A percentile compares a stretch with the other conserved stretches of the same genome.
Conservation (phyloP, 192 early-diverging fungal species). For the Entomortierella lignicola region DNA sequence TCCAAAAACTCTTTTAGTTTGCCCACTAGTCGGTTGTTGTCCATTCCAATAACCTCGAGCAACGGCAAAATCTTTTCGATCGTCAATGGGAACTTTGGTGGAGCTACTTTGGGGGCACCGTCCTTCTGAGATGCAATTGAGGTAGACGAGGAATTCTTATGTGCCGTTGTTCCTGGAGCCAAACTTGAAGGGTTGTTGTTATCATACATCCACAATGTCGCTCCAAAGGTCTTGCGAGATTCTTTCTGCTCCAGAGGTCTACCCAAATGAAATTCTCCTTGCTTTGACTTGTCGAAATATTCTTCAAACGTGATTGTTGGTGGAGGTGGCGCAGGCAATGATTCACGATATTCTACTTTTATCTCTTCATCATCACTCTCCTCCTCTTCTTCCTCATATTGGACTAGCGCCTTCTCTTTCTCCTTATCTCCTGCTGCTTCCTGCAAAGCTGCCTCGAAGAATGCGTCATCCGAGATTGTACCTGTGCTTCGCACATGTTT, state of each 20-base stretch:
- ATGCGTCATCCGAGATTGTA: constrained; percentile 49
- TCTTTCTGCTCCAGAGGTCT: constrained; percentile 50
- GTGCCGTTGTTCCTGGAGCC: neutral
- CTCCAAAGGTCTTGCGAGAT: constrained; percentile 40
- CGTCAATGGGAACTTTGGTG: constrained; percentile 45
- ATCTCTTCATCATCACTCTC: constrained; percentile 1
- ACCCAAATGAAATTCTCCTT: constrained; percentile 44
- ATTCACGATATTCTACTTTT: constrained; percentile 15
- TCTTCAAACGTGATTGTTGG: constrained; percentile 39
- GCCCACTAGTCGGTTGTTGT: constrained; percentile 52
- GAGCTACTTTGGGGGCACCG: neutral
- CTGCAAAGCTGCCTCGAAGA: constrained; percentile 40
- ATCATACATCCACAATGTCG: constrained; percentile 55
- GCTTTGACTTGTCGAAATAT: constrained; percentile 33
- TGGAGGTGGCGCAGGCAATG: constrained; percentile 30
- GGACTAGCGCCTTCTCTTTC: neutral
- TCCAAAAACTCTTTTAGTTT: constrained; percentile 49
- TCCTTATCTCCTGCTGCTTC: constrained; percentile 21
- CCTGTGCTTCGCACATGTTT: constrained; percentile 43
- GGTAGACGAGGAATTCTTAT: constrained; percentile 2
- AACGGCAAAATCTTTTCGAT: constrained; percentile 49
- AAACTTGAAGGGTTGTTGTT: constrained; percentile 1
- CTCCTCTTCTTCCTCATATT: constrained; percentile 3
- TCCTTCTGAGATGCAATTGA: constrained; percentile 2
- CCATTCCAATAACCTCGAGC: constrained; percentile 51